phyloP scores from a whole-genome alignment of 1,284 basidiomycete species.

The Boletus mariae region DNA sequence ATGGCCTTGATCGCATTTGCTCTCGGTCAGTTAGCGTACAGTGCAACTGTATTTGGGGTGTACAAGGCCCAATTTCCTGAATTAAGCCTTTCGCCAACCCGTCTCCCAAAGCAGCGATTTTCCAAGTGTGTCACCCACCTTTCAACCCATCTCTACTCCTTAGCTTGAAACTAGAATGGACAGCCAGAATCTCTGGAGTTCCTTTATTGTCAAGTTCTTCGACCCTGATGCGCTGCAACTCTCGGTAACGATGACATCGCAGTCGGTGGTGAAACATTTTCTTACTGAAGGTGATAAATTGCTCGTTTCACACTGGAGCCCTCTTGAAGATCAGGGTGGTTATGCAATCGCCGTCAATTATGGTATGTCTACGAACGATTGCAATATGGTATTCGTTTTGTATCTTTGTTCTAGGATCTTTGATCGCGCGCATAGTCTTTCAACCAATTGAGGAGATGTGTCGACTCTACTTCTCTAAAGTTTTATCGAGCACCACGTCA shows the following conservation, averaged over 20 bases:
- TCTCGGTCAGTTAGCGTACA: conserved; percentile 73
- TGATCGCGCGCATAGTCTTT: conserved; percentile 86
- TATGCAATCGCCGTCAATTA: conserved; percentile 95
- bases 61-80: conserved; percentile 33
- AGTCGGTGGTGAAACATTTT: conserved; percentile 90
- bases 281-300: conserved; percentile 96
- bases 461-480: conserved; percentile 81
- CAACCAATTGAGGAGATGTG: conserved; percentile 92
- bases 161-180: not conserved
- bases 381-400: conserved; percentile 8
- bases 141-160: not conserved
- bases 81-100: conserved; percentile 22
- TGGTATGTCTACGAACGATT: conserved; percentile 47
- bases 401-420: conserved; percentile 59
- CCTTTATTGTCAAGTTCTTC: conserved; percentile 34
- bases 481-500: conserved; percentile 36
- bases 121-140: conserved; percentile 17
- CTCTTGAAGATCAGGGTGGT: conserved; percentile 84
- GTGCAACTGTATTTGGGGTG: conserved; percentile 40
- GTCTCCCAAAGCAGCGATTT: conserved; percentile 11
- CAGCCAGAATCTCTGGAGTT: conserved; percentile 16
- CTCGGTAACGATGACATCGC: conserved; percentile 77
- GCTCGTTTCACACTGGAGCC: conserved; percentile 78
- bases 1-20: conserved; percentile 80
- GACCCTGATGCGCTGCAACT: conserved; percentile 54